Evolutionary conservation across 345 rosid genomes (phyloP).

Genomic region (Anacardium occidentale): DNA sequence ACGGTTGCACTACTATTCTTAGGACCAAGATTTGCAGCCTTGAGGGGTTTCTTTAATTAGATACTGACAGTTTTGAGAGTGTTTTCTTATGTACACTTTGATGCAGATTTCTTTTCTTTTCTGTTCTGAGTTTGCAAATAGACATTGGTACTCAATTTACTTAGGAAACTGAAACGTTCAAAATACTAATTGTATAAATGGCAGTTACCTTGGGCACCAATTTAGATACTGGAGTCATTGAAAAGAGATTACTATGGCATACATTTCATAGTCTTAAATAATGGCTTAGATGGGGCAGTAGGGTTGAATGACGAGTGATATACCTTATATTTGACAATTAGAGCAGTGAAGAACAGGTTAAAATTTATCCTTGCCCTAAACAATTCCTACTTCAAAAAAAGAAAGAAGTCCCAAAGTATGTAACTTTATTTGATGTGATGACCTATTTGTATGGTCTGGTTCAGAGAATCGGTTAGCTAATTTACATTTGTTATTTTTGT

Average conservation of each 20-base stretch:
- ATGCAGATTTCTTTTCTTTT: neutral
- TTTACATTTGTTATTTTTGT: neutral
- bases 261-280: neutral
- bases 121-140: neutral
- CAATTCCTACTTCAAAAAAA: neutral
- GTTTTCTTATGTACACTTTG: neutral
- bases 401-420: neutral
- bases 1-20: neutral
- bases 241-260: neutral
- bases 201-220: neutral
- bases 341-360: neutral
- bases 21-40: neutral
- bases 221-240: too few species aligned
- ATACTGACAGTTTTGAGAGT: too few species aligned
- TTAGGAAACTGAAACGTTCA: neutral
- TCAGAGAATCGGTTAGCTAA: neutral
- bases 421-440: neutral
- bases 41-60: neutral
- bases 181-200: neutral
- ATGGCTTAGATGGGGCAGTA: neutral
- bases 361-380: neutral
- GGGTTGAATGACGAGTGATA: neutral
- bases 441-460: neutral
- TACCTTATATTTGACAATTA: neutral
- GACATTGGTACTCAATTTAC: conserved; percentile 9